Evolutionary conservation across 2,329 filamentous ascomycete species (phyloP), one percentile per base, ranked within the genome.

Genomic region (Xylaria sp.): DNA sequence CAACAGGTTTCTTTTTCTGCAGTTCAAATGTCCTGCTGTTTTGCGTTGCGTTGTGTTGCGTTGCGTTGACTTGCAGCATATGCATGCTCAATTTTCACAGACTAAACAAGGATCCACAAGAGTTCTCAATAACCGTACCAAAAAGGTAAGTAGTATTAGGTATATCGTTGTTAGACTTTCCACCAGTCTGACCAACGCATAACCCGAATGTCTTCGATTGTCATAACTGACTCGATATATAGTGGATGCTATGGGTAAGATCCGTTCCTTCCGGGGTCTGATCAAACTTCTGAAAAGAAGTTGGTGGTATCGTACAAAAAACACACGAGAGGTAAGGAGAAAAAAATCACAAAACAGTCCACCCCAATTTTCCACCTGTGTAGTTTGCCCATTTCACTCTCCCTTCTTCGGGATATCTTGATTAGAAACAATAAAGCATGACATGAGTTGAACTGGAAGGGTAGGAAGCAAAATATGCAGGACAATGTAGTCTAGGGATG

Each of bases 281-380:
- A 58, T 28, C 46, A 42, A 48, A 48, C 36, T 57, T 65, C 49
- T 59, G 11, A 31, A 31, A 26, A 5, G 49, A 51, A 61, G 56
- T 6, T 44, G 33, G 28, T 65, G 63, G 64, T 63, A 69, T 64
- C 63, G 38, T 71, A 68, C 60, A 65, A 61, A 48, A 46, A 20
- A 58, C 54, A 46, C 6, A 4, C 26, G 17, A 56, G 15, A n/a
- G 7, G 28, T 44, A 46, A 6, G 33, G 42, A 57, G 17, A 49
- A 33, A 59, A 66, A 59, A 66, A 58, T 57, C 44, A 33, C 53
- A 26, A 13, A 56, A 36, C 44, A 31, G 31, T 44, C 53, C 62
- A 33, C 54, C 44, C 58, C 23, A 6, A 44, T 62, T 56, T 62
- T 54, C 44, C 49, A 51, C 38, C 44, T 57, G n/a, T 67, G 46